phyloP scores from a whole-genome alignment of 768 basidiomycete species.

The Lactarius evosmus region DNA sequence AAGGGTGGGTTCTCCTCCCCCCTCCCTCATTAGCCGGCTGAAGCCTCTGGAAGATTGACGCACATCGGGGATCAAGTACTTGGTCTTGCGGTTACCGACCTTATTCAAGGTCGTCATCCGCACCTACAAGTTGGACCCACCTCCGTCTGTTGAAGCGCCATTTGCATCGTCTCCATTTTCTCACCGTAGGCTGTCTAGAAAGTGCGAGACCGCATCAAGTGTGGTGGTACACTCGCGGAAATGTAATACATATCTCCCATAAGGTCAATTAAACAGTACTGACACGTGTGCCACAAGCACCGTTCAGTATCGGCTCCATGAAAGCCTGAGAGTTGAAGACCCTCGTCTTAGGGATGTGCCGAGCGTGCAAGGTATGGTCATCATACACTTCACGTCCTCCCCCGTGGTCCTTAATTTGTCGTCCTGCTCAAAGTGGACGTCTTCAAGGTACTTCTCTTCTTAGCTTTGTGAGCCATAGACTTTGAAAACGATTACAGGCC shows the following conservation, averaged over 20 bases:
- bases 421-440: slow-evolving; percentile 1
- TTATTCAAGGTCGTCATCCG: slow-evolving; percentile 10
- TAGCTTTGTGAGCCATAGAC: not conserved
- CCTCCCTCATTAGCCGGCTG: not conserved
- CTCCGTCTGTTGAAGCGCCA: slow-evolving; percentile 5
- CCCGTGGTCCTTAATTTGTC: not conserved
- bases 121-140: slow-evolving; percentile 7
- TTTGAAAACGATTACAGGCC: slow-evolving; percentile 8
- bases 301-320: slow-evolving; percentile 6
- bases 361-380: slow-evolving; percentile 3
- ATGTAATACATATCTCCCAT: not conserved
- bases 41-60: slow-evolving; percentile 1
- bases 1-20: not conserved
- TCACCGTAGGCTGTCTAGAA: slow-evolving; percentile 2
- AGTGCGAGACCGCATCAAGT: slow-evolving; percentile 12
- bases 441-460: slow-evolving; percentile 15
- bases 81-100: slow-evolving; percentile 14
- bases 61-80: slow-evolving; percentile 18
- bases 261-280: not conserved
- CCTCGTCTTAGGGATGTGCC: not conserved
- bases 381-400: not conserved
- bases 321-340: not conserved
- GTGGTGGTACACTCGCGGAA: not conserved
- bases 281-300: not conserved
- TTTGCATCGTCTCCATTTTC: not conserved